Conservation (phyloP, 176 grass and related monocot species). For the Ananas comosus region DNA sequence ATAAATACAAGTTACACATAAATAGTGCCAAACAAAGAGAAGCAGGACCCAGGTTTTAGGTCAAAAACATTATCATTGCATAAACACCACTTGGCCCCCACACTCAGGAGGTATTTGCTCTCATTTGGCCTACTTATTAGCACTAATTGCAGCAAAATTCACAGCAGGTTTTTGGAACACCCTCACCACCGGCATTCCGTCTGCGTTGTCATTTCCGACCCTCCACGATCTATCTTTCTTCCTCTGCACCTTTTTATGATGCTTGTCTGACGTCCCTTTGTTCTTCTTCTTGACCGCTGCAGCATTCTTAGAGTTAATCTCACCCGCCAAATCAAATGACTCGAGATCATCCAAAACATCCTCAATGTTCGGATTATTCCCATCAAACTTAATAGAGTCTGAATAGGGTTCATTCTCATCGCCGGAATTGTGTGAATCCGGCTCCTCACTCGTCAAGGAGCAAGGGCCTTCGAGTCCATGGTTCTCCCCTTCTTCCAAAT, state of each 20-base stretch:
- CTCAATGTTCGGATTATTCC: slow-evolving; percentile 23
- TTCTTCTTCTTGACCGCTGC: slow-evolving; percentile 26
- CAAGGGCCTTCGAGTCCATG: slow-evolving; percentile 1
- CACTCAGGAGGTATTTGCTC: not conserved
- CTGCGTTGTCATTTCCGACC: slow-evolving; percentile 32
- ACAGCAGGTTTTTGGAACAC: slow-evolving; percentile 40
- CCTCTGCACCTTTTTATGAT: slow-evolving; percentile 53
- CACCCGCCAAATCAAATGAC: slow-evolving; percentile 40
- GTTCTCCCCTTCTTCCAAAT: not conserved
- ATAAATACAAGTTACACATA: not conserved
- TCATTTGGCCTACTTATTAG: not conserved
- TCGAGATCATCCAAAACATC: slow-evolving; percentile 40
- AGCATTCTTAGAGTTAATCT: slow-evolving; percentile 5
- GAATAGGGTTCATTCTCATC: not conserved
- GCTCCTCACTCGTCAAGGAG: slow-evolving; percentile 16
- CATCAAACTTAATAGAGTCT: not conserved
- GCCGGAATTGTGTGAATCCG: not conserved
- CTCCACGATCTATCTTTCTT: slow-evolving; percentile 79
- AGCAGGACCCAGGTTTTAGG: not conserved
- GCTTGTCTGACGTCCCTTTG: slow-evolving; percentile 31
- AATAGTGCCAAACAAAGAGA: not conserved
- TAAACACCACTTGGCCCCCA: not conserved
- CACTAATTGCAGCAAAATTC: slow-evolving; percentile 2
- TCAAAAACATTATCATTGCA: not conserved
- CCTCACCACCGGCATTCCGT: slow-evolving; percentile 41